These are phyloP conservation scores for Limnanthes douglasii DNA, from an alignment of 345 rosid genomes.

Conservation along the genomic window DNA sequence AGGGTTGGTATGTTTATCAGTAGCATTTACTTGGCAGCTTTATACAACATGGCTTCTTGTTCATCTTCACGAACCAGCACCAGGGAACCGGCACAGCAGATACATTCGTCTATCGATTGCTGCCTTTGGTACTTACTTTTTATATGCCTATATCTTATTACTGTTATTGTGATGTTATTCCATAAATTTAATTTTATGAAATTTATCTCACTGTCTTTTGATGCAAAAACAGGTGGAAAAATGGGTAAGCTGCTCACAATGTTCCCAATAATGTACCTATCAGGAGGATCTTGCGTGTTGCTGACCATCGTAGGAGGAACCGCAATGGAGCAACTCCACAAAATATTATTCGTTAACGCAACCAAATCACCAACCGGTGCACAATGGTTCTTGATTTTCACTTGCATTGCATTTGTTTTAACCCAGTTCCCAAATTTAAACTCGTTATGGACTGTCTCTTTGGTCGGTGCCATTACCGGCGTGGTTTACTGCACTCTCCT, in stretches of 20 bases:
- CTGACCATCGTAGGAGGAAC: constrained; percentile 40
- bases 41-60: constrained; percentile 59
- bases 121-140: constrained; percentile 35
- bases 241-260: constrained; percentile 30
- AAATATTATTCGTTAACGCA: constrained; percentile 7
- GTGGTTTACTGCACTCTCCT: constrained; percentile 37
- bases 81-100: constrained; percentile 52
- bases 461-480: constrained; percentile 36
- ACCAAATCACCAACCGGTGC: constrained; percentile 23
- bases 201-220: background rate
- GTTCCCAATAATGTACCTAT: constrained; percentile 45
- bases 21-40: constrained; percentile 70
- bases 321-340: constrained; percentile 13
- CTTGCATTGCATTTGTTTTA: constrained; percentile 23
- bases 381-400: constrained; percentile 46
- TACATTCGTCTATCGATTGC: constrained; percentile 41
- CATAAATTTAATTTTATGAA: background rate
- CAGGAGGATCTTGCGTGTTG: constrained; percentile 48
- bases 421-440: constrained; percentile 58
- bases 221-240: constrained; percentile 22
- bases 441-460: constrained; percentile 48
- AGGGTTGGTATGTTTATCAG: constrained; percentile 42
- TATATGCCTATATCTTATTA: constrained; percentile 1
- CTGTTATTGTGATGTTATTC: background rate
- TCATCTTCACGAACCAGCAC: constrained; percentile 62